phyloP scores from a whole-genome alignment of 345 rosid species.

The Geranium brycei region DNA sequence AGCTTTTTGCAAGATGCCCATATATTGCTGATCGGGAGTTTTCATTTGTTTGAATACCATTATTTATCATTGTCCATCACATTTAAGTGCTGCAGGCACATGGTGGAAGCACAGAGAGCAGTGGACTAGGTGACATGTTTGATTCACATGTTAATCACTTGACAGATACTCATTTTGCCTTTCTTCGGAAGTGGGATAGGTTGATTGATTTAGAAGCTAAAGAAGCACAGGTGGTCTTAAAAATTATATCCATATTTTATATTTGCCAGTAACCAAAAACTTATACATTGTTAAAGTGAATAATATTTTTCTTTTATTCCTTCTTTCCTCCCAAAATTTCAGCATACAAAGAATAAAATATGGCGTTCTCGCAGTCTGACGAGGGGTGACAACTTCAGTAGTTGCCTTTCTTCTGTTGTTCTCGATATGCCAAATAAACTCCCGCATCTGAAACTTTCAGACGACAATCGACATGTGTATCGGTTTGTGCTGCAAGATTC shows the following conservation, averaged over 20 bases:
- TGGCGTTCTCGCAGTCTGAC: slow-evolving; percentile 31
- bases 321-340: slow-evolving; percentile 14
- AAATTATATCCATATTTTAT: not conserved
- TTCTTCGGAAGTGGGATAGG: slow-evolving; percentile 69
- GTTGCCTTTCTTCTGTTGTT: slow-evolving; percentile 58
- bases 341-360: slow-evolving; percentile 50
- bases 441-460: slow-evolving; percentile 28
- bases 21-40: not conserved
- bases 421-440: slow-evolving; percentile 47
- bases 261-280: not conserved
- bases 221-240: slow-evolving; percentile 54
- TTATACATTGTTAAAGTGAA: not conserved
- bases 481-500: slow-evolving; percentile 47
- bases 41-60: not conserved
- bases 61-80: slow-evolving; percentile 4
- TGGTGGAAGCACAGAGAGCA: slow-evolving; percentile 68
- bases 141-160: slow-evolving; percentile 57
- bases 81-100: slow-evolving; percentile 48
- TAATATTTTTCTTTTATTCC: slow-evolving; percentile 2
- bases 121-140: slow-evolving; percentile 77
- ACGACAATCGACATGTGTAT: slow-evolving; percentile 53
- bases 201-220: slow-evolving; percentile 85
- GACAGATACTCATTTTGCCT: slow-evolving; percentile 42
- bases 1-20: no score
- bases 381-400: slow-evolving; percentile 27